Evolutionary conservation across 306 rosid species (phyloP), one percentile per base, ranked within the genome.

Genomic region (Vachellia collinsii): DNA sequence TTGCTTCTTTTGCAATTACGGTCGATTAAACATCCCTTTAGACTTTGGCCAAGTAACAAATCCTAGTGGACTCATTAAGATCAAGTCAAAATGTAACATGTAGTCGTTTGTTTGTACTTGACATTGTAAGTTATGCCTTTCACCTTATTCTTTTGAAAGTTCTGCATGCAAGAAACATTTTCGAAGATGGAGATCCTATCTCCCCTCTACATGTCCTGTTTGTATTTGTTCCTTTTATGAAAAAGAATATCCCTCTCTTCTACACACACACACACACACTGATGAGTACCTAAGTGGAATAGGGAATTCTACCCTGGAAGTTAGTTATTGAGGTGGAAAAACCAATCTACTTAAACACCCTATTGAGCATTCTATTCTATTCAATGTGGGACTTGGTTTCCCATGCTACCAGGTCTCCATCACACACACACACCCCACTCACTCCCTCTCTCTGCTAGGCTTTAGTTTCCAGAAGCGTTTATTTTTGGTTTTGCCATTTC

Each of bases 391-490:
- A 29, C 34, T 29, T 29, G 2, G 34, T 29, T 0, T 29, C 34
- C 34, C 34, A 29, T 29, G 2, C 2, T 29, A 29, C 2, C 2
- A 29, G 2, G 34, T 29, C 34, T 29, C 34, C 34, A 29, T 29
- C 34, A 29, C 34, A 29, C 34, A 29, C 34, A 29, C 34, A 29
- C 34, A n/a, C 34, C 1, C 34, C 34, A 29, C 34, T 29, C 34
- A 29, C 34, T 29, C 34, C 34, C 34, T 29, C 34, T 29, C 34
- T 29, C 67, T 56, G 50, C 72, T 29, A 41, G 12, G 36, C 22
- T 79, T 82, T 34, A 36, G 9, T 77, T 77, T 43, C 54, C 61
- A 51, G 34, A 37, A 64, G 66, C 22, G 42, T 82, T 41, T 20
- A 44, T 61, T 74, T 73, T 70, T 8, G 77, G 50, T 73, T 43